A percentile compares a stretch with the other conserved stretches of the same genome.
Conservation (phyloP, 1,284 basidiomycete genomes). For the Cutaneotrichosporon cavernicola region DNA sequence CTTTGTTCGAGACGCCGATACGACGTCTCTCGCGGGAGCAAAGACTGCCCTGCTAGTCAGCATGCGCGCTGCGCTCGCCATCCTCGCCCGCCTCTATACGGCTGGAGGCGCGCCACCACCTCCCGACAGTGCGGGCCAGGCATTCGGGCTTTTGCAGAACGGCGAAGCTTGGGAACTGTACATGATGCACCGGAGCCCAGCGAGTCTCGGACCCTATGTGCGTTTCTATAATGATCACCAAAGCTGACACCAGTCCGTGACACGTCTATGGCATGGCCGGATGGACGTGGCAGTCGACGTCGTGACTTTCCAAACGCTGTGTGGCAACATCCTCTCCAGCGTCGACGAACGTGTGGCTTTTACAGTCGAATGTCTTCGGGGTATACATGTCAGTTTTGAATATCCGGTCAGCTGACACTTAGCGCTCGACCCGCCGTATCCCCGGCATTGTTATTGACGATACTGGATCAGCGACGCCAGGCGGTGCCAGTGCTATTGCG, state of each 20-base stretch:
- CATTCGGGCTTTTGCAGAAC: neutral
- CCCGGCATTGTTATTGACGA: neutral
- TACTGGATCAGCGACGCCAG: neutral
- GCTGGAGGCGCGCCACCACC: neutral
- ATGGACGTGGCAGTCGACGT: conserved; percentile 2
- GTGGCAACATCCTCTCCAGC: conserved; percentile 1
- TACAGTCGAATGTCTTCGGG: neutral
- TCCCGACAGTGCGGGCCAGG: conserved; percentile 2
- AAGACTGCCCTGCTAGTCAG: neutral
- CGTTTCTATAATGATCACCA: neutral
- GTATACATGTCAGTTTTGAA: neutral
- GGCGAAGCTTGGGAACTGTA: conserved; percentile 7
- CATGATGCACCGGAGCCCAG: conserved; percentile 7
- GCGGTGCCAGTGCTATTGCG: neutral
- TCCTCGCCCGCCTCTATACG: neutral
- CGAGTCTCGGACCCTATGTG: neutral
- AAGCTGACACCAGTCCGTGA: neutral
- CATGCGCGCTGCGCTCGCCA: neutral
- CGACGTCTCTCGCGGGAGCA: neutral
- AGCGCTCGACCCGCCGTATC: neutral
- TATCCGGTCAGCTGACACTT: neutral
- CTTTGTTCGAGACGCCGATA: neutral
- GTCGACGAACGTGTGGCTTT: neutral
- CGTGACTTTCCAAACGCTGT: conserved; percentile 2
- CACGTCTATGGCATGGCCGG: neutral